Evolutionary conservation across 2,329 filamentous ascomycete species (phyloP), one percentile per base, ranked within the genome.

Genomic region (Plectosphaerella sp.): DNA sequence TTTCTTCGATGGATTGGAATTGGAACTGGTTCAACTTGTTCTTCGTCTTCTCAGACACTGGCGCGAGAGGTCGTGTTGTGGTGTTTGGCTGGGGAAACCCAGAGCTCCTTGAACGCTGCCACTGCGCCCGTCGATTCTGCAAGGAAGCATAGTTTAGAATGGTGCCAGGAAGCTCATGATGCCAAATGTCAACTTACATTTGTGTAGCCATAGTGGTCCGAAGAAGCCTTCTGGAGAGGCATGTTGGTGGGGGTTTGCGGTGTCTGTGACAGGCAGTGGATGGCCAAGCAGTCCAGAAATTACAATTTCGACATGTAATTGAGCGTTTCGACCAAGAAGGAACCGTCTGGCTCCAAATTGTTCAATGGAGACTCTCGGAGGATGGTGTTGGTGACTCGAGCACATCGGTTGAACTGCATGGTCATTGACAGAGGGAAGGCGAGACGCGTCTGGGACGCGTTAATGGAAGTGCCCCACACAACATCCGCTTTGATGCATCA

Each of bases 21-120:
- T 80, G 79, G 61, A 81, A 82, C 33, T 70, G 68, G 53, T 77
- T 79, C 33, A 87, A 72, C 60, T 86, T 87, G 56, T 72, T 80
- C 62, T 81, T 86, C 11, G 83, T 84, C 9, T 72, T 72, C 33
- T 80, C 74, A 39, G 83, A 86, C 12, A 83, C 72, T 16, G 77
- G 75, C 33, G 74, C 70, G 7, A 77, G 64, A 39, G 74, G 64
- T 70, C 11, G 69, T 49, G 35, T 61, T 49, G 35, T 61, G 67
- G 37, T 66, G 2, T 8, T 16, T 5, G 41, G 41, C 16, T 43
- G 41, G 6, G 41, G 41, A 18, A 18, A 43, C 18, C 41, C 41
- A 20, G 41, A 43, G 41, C 76, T 82, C 58, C 74, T 78, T 28
- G 77, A 76, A 60, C 80, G 74, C 60, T 77, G 74, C 80, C 80